Evolutionary conservation across 75 land plant genomes (phyloP), one percentile per base, ranked within the genome.

Genomic region (Cunninghamia lanceolata): DNA sequence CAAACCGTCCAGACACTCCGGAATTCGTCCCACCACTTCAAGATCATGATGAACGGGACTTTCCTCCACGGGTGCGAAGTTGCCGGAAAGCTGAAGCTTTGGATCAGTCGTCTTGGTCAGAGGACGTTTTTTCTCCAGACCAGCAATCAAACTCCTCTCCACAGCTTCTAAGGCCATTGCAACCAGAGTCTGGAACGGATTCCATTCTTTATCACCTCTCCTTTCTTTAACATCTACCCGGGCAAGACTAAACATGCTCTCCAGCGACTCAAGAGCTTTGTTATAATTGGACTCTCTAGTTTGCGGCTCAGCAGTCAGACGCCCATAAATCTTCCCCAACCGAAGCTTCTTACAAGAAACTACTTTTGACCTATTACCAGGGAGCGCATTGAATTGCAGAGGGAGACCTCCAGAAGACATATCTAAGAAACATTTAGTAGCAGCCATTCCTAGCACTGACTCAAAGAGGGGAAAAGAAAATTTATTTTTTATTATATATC

Each of bases 1-100:
- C 50, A 93, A 89, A 9, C 94, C 94, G 25, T 87, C 84, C n/a
- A 93, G 84, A 28, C 68, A 82, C 0, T 28, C 73, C 0, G 98
- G 98, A 9, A 96, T 89, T 9, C 66, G 82, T 19, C 98, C 98
- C 74, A 43, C 34, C 0, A 96, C 92, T 10, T 85, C 81, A 6
- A 94, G 90, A 7, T 84, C 83, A 68, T 89, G 86, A 32, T 70
- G 78, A 21, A 90, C 93, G 8, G 94, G 86, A 15, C 76, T 80
- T 89, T 96, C 98, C 10, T 28, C 82, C n/a, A 96, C 98, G 25
- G 98, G 96, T 9, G 93, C 91, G 85, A 93, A 93, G 87, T 96
- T 96, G 34, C 98, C 98, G 6, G 89, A 70, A 8, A 96, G 83
- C 70, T 96, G 98, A 39, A 94, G 89, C 28, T 70, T 52, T 3